Evolutionary conservation across 164 flowering plant species (phyloP).

Genomic region (Vitis amurensis): DNA sequence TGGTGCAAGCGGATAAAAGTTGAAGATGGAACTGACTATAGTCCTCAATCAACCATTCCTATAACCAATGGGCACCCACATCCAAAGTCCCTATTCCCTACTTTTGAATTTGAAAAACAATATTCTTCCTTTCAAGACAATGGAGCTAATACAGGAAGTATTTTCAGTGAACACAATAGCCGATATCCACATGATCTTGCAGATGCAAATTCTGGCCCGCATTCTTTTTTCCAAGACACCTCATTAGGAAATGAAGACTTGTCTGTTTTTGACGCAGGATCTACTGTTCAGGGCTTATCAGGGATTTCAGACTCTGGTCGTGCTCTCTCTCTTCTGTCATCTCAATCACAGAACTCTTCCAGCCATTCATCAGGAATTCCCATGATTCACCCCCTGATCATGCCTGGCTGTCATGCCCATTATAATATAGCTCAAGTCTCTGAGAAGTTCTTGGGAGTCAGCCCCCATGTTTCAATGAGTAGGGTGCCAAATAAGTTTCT

Average conservation of each 20-base stretch:
- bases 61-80: constrained; percentile 24
- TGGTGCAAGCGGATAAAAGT: constrained; percentile 37
- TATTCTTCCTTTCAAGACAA: constrained; percentile 25
- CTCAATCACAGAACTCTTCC: constrained; percentile 46
- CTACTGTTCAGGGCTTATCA: constrained; percentile 40
- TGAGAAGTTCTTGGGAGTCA: constrained; percentile 27
- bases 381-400: constrained; percentile 24
- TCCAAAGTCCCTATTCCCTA: constrained; percentile 23
- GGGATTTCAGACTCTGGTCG: constrained; percentile 46
- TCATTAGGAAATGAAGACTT: constrained; percentile 38
- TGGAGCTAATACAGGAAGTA: constrained; percentile 20
- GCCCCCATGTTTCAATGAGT: constrained; percentile 36
- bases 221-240: constrained; percentile 22
- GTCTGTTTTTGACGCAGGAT: constrained; percentile 29
- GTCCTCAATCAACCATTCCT: constrained; percentile 23
- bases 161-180: constrained; percentile 20
- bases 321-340: constrained; percentile 91
- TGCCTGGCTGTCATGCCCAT: constrained; percentile 22
- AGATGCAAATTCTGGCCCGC: constrained; percentile 23
- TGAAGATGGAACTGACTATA: constrained; percentile 34
- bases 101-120: constrained; percentile 26
- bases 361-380: constrained; percentile 39
- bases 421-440: constrained; percentile 29
- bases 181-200: constrained; percentile 29
- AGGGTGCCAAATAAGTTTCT: constrained; percentile 33